Base-by-base conservation (phyloP, 257 asterid species). In the Scutellaria minor region DNA sequence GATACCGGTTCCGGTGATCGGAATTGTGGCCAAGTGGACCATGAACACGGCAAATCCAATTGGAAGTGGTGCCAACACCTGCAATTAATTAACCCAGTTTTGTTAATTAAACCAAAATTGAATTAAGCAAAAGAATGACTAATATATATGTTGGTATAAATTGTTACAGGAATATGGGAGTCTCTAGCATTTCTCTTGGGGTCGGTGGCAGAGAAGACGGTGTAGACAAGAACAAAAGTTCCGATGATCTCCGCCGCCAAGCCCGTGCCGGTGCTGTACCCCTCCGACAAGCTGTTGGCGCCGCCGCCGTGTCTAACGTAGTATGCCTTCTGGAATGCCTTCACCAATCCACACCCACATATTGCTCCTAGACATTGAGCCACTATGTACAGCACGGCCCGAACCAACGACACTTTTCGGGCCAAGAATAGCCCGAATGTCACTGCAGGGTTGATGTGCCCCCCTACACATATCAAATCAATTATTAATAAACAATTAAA, bases 41-140 rank as follows among this genome's bases (percentile, higher is more conserved):
- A 89, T 83, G 58, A 89, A 89, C 64, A 89, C 96, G 0, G 96
- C 96, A 20, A 89, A 89, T 13, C 96, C 96, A 60, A 89, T 89
- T 0, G 96, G 96, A 63, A 89, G 96, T 13, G 96, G 96, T 27
- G 96, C 96, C 81, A 89, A 54, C 3, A 89, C 96, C 96, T 89
- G 52, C 71, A 40, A 58, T n/a, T 35, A 12, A 56, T 56, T 10
- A 20, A 22, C 39, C 9, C 7, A 18, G 0, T 24, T 24, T 24
- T 24, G 2, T 18, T 18, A 2, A 24, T 24, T 24, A n/a, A n/a
- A n/a, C n/a, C n/a, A n/a, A n/a, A n/a, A n/a, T n/a, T n/a, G n/a
- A n/a, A n/a, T n/a, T n/a, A n/a, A n/a, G n/a, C n/a, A n/a, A n/a
- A n/a, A n/a, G n/a, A n/a, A n/a, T n/a, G n/a, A n/a, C 1, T 24